Conservation (phyloP, 768 basidiomycete genomes). For the Atractiella rhizophila region DNA sequence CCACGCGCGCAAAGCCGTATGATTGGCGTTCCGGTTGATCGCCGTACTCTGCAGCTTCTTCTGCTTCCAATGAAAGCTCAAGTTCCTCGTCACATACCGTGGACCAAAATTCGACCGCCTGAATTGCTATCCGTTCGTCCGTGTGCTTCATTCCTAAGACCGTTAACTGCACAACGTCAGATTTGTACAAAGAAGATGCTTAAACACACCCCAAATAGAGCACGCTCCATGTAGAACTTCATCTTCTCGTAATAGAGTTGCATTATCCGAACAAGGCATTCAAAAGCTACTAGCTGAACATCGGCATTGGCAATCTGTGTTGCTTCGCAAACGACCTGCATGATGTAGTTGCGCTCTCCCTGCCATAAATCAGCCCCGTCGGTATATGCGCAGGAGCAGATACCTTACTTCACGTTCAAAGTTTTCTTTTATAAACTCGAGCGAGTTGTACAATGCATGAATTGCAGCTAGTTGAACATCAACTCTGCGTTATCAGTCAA, state of each 20-base stretch:
- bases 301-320: conserved; percentile 55
- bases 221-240: conserved; percentile 98
- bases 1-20: conserved; percentile 76
- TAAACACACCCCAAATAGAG: conserved; percentile 65
- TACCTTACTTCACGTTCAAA: conserved; percentile 89
- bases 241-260: conserved; percentile 96
- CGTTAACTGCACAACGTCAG: conserved; percentile 59
- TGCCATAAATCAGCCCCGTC: too few species aligned
- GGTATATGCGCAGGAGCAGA: too few species aligned
- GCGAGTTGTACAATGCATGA: conserved; percentile 72
- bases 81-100: conserved; percentile 96
- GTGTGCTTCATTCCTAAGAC: conserved; percentile 89
- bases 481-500: conserved; percentile 25
- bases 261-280: conserved; percentile 90
- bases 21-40: conserved; percentile 35
- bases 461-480: conserved; percentile 88
- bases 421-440: conserved; percentile 92
- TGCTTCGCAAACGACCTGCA: conserved; percentile 98
- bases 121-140: conserved; percentile 73
- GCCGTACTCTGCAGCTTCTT: conserved; percentile 76
- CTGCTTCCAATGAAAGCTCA: conserved; percentile 67
- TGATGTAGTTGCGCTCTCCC: conserved; percentile 99
- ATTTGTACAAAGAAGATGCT: too few species aligned
- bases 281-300: conserved; percentile 85
- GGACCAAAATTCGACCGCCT: conserved; percentile 98